phyloP scores from a whole-genome alignment of 2,329 filamentous ascomycete species.

The Talaromyces sp. region DNA sequence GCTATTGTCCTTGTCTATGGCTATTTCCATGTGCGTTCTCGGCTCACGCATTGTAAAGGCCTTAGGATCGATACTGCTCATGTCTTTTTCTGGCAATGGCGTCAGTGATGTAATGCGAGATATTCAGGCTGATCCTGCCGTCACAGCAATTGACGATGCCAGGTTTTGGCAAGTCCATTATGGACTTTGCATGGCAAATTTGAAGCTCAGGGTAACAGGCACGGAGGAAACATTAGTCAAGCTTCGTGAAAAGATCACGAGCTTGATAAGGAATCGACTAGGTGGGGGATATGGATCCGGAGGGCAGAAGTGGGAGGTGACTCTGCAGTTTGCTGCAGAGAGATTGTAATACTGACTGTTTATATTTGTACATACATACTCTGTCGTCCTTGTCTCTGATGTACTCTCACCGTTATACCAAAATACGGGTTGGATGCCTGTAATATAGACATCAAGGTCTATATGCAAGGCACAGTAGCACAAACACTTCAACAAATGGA shows the following conservation, averaged over 20 bases:
- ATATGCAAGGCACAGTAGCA: not conserved
- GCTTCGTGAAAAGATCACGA: constrained; percentile 70
- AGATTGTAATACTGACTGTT: not conserved
- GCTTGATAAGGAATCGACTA: constrained; percentile 77
- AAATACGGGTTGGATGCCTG: not conserved
- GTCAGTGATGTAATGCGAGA: constrained; percentile 76
- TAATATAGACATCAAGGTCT: not conserved
- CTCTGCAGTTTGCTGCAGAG: constrained; percentile 68
- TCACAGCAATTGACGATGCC: constrained; percentile 79
- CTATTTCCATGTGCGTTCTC: constrained; percentile 81
- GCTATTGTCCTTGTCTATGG: constrained; percentile 74
- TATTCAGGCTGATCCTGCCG: constrained; percentile 74
- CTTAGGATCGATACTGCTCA: constrained; percentile 89
- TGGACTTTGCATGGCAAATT: constrained; percentile 89
- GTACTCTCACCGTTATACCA: not conserved
- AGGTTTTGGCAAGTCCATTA: constrained; percentile 99
- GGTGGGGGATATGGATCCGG: constrained; percentile 81
- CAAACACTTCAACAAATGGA: constrained; percentile 8
- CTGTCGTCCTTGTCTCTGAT: not conserved
- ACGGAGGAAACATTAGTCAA: constrained; percentile 70
- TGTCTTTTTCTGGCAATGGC: constrained; percentile 69
- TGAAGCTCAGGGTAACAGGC: constrained; percentile 71
- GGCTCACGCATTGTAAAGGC: constrained; percentile 79
- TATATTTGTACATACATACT: constrained; percentile 5
- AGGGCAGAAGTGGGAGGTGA: constrained; percentile 88